Base-by-base conservation (phyloP, 768 basidiomycete genomes). In the Scleroderma bovista region DNA sequence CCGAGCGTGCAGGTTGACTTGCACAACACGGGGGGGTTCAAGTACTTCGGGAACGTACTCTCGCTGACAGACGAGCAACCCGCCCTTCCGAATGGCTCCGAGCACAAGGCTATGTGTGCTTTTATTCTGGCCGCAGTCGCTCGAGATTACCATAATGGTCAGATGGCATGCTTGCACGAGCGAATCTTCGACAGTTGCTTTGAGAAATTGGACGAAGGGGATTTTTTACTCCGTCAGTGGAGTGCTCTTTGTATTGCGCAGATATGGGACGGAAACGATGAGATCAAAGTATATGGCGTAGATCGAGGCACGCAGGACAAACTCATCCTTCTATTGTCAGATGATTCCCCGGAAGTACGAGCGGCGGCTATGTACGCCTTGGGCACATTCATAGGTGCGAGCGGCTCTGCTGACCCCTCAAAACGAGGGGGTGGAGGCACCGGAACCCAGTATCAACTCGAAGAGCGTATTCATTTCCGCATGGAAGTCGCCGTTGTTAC, bases 21-120 rank as follows among this genome's bases (percentile, higher is more conserved):
- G 6, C 83, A 87, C 60, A 89, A 84, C 46, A 75, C 84, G 4
- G 79, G 81, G 54, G 87, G 88, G 2, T 93, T 86, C 74, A 84
- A 81, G 52, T 94, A 93, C 63, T 94, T 94, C 56, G 83, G 88
- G 20, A 78, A 81, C 24, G 83, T 93, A 26, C 75, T 94, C 7
- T 80, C 79, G 7, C 74, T 81, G 23, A 76, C 75, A 51, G 84
- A 88, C 34, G 87, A 88, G 48, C 66, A 72, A 31, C 61, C 72
- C 48, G 64, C 78, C 37, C 80, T 97, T n/a, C 93, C 94, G 0
- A 96, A 99, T 67, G 83, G 84, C 45, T 87, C 88, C 5, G 96
- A 98, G 64, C 93, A 97, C 67, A 89, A 91, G 56, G 93, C 96
- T 1, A 98, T 98, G 95, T 98, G 94, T 64, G 89, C 93, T 1